Evolutionary conservation across 768 basidiomycete species (phyloP).

Genomic region (Termitomyces sp.): DNA sequence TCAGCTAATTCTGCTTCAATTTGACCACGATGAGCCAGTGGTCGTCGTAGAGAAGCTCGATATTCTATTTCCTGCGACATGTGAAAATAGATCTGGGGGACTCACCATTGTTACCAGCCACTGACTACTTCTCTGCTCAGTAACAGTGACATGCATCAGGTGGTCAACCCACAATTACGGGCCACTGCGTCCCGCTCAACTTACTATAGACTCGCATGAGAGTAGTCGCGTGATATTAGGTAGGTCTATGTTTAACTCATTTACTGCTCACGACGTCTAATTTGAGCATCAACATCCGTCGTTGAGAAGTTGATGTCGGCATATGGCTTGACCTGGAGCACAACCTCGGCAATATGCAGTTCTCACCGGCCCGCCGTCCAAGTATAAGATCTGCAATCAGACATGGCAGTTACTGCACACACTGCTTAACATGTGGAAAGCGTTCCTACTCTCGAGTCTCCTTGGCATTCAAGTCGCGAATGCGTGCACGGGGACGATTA

Average conservation of each 20-base stretch:
- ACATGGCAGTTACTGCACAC: background rate
- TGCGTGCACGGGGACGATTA: conserved; percentile 53
- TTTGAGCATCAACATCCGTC: background rate
- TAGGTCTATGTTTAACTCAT: conserved; percentile 6
- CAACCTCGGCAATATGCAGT: conserved; percentile 4
- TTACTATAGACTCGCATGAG: background rate
- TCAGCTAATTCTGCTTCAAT: background rate
- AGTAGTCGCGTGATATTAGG: conserved; percentile 4
- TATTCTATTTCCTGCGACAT: too few species aligned
- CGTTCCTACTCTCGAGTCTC: conserved; percentile 11
- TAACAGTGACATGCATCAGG: background rate
- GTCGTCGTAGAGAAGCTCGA: background rate
- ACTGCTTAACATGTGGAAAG: conserved; percentile 12
- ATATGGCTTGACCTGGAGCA: background rate
- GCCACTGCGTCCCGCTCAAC: background rate
- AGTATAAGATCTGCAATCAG: conserved; percentile 12
- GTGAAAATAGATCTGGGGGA: too few species aligned
- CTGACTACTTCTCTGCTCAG: background rate
- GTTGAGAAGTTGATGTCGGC: background rate
- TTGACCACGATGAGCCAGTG: background rate
- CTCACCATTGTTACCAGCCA: background rate
- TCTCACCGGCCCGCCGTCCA: conserved; percentile 12
- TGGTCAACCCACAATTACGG: background rate
- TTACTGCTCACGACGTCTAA: background rate
- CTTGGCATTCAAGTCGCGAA: conserved; percentile 9